Conservation (phyloP, 192 early-diverging fungal genomes). For the Phlyctochytrium arcticum region DNA sequence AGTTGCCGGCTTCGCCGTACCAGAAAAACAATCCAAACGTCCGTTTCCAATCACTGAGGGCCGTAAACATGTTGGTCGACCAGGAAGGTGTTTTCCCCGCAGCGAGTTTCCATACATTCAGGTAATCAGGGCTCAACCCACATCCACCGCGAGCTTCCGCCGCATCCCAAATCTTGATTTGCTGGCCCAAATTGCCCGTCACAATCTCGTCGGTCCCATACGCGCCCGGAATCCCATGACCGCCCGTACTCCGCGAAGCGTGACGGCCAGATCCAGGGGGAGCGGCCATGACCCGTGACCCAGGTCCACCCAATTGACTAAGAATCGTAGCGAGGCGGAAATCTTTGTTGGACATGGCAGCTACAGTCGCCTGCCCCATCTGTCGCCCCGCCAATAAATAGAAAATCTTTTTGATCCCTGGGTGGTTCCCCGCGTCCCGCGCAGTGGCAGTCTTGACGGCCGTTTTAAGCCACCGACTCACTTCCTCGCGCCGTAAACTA, state of each 20-base stretch:
- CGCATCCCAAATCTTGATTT: constrained; percentile 39
- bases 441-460: constrained; percentile 46
- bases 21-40: constrained; percentile 51
- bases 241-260: constrained; percentile 8
- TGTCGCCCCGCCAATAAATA: constrained; percentile 54
- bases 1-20: constrained; percentile 43
- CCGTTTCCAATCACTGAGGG: constrained; percentile 37
- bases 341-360: constrained; percentile 60
- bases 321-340: constrained; percentile 74
- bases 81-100: constrained; percentile 34
- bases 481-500: constrained; percentile 48
- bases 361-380: constrained; percentile 59
- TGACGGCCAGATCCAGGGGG: no score
- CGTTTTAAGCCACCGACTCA: constrained; percentile 63
- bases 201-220: constrained; percentile 16
- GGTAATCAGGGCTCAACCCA: constrained; percentile 19
- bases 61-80: constrained; percentile 18
- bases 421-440: constrained; percentile 30
- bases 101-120: constrained; percentile 38
- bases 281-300: constrained; percentile 19
- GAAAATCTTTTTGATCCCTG: constrained; percentile 36
- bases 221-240: constrained; percentile 38
- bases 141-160: neutral
- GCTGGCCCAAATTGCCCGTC: constrained; percentile 20
- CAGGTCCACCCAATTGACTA: constrained; percentile 65